Conservation (phyloP, 2,329 filamentous ascomycete species). For the Coniochaeta sp. region DNA sequence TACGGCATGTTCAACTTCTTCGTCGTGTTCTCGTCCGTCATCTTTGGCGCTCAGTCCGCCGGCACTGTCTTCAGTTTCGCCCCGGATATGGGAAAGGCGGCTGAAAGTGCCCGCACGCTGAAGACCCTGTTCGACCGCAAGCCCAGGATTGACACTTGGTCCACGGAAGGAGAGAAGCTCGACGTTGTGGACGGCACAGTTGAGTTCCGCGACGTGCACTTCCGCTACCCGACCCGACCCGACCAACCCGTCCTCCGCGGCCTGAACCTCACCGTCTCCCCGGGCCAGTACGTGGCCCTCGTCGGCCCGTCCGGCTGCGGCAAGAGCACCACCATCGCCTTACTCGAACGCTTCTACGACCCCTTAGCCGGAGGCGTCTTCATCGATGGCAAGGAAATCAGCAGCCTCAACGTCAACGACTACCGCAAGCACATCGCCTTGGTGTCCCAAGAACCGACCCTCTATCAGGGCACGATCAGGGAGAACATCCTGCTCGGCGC, state of each 20-base stretch:
- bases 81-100: slow-evolving; percentile 89
- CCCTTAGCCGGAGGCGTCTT: slow-evolving; percentile 72
- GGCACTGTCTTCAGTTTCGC: slow-evolving; percentile 85
- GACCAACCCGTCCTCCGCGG: slow-evolving; percentile 90
- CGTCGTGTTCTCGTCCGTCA: slow-evolving; percentile 77
- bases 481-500: slow-evolving; percentile 85
- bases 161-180: slow-evolving; percentile 55
- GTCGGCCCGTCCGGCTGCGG: slow-evolving; percentile 94
- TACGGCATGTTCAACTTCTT: slow-evolving; percentile 86
- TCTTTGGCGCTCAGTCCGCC: slow-evolving; percentile 88
- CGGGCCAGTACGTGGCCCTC: slow-evolving; percentile 78
- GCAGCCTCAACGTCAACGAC: slow-evolving; percentile 71
- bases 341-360: slow-evolving; percentile 93
- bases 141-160: slow-evolving; percentile 79
- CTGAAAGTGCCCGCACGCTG: slow-evolving; percentile 71
- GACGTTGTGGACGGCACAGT: slow-evolving; percentile 64
- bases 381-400: slow-evolving; percentile 78
- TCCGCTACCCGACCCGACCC: slow-evolving; percentile 84
- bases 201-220: slow-evolving; percentile 89
- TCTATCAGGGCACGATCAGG: slow-evolving; percentile 86
- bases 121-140: slow-evolving; percentile 78
- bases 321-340: slow-evolving; percentile 86
- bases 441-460: slow-evolving; percentile 87
- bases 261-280: slow-evolving; percentile 64
- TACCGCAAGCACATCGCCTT: slow-evolving; percentile 80